Evolutionary conservation across 1,284 basidiomycete genomes (phyloP).

Genomic region (Tremellales sp.): DNA sequence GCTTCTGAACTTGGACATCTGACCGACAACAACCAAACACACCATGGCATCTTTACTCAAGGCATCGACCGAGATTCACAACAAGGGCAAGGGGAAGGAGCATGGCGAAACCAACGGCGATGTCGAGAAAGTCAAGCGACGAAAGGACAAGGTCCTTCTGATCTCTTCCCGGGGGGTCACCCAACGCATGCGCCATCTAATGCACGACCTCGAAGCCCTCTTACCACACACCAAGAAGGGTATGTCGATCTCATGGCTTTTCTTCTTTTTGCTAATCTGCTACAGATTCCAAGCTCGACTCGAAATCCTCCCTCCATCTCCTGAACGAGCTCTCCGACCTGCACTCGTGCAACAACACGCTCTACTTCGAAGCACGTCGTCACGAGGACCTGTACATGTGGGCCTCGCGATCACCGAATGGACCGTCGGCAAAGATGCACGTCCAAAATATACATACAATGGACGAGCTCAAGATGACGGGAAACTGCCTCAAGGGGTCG

Average conservation of each 20-base stretch:
- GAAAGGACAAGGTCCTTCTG: constrained; percentile 70
- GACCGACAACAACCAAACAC: no score
- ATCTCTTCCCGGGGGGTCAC: constrained; percentile 93
- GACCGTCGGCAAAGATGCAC: constrained; percentile 94
- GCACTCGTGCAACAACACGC: constrained; percentile 94
- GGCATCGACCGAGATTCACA: constrained; percentile 16
- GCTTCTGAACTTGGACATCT: no score
- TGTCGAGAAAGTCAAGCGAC: constrained; percentile 30
- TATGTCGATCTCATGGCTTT: constrained; percentile 44
- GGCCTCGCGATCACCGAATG: constrained; percentile 96
- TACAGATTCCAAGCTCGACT: constrained; percentile 91
- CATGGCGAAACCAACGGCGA: not conserved
- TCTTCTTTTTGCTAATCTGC: constrained; percentile 4
- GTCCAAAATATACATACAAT: constrained; percentile 99
- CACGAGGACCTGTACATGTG: constrained; percentile 97
- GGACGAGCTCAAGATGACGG: constrained; percentile 99
- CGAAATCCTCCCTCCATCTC: constrained; percentile 89
- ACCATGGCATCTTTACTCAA: constrained; percentile 26
- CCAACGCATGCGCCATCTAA: constrained; percentile 93
- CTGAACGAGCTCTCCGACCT: constrained; percentile 97
- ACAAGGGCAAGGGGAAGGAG: constrained; percentile 5
- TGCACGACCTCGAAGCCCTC: constrained; percentile 87
- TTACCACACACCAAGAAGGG: constrained; percentile 97
- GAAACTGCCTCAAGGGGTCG: constrained; percentile 95
- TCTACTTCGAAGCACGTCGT: constrained; percentile 95